phyloP scores from a whole-genome alignment of 2,329 filamentous ascomycete genomes.

The Colletotrichum cordylinicola region DNA sequence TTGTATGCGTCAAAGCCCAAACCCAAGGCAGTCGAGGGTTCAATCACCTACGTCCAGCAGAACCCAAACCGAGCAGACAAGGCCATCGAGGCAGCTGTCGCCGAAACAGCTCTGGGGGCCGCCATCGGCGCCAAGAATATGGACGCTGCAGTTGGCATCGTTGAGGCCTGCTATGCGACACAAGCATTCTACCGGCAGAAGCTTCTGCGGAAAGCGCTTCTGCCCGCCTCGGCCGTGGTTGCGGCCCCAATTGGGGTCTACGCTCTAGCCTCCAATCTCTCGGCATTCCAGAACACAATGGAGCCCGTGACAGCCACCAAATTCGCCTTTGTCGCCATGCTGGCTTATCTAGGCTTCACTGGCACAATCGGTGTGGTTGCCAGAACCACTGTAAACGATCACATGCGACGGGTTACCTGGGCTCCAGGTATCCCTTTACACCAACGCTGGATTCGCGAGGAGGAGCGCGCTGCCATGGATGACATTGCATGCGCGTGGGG shows the following conservation, averaged over 20 bases:
- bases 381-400: conserved; percentile 86
- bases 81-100: conserved; percentile 74
- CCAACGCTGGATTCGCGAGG: conserved; percentile 86
- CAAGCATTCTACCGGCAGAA: conserved; percentile 73
- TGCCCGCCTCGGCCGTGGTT: conserved; percentile 62
- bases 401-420: conserved; percentile 96
- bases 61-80: conserved; percentile 73
- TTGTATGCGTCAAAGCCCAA: conserved; percentile 85
- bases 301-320: conserved; percentile 76
- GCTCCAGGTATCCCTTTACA: conserved; percentile 79
- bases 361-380: conserved; percentile 84
- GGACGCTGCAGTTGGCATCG: conserved; percentile 75
- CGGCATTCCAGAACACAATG: conserved; percentile 75
- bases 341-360: conserved; percentile 84
- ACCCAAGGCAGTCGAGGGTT: conserved; percentile 64
- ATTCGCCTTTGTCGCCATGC: conserved; percentile 79
- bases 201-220: conserved; percentile 65
- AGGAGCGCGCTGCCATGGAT: conserved; percentile 88
- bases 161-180: conserved; percentile 72
- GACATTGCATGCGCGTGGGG: conserved; percentile 89
- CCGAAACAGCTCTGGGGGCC: conserved; percentile 75
- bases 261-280: conserved; percentile 70
- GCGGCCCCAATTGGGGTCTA: conserved; percentile 73
- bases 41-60: conserved; percentile 63
- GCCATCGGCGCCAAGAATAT: conserved; percentile 84